Evolutionary conservation across 192 early-diverging fungal genomes (phyloP).

Genomic region (Phlyctochytrium planicorne): DNA sequence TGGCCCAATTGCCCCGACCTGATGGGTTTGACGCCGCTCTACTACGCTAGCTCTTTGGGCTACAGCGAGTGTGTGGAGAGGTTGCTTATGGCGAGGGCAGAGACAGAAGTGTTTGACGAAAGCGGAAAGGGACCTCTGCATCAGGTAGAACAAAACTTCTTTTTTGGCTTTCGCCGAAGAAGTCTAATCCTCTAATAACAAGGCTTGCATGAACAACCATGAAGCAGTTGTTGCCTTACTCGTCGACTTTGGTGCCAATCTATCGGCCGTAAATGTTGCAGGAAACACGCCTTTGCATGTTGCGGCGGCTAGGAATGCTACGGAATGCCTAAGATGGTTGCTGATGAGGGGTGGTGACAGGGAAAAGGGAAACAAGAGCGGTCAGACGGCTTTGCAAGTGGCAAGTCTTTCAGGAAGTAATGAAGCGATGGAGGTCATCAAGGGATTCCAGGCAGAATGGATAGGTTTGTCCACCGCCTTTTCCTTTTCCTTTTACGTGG

Average conservation of each 20-base stretch:
- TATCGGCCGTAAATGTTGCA: conserved; percentile 46
- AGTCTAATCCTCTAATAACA: neutral
- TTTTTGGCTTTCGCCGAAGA: neutral
- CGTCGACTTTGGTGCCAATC: conserved; percentile 49
- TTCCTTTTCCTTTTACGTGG: neutral
- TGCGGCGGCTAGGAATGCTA: conserved; percentile 44
- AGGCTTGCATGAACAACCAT: conserved; percentile 48
- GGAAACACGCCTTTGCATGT: conserved; percentile 60
- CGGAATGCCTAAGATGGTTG: conserved; percentile 45
- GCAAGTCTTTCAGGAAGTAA: conserved; percentile 41
- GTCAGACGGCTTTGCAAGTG: conserved; percentile 46
- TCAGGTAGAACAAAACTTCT: conserved; percentile 29
- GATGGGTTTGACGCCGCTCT: conserved; percentile 42
- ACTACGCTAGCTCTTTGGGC: conserved; percentile 41
- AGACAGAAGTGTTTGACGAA: conserved; percentile 47
- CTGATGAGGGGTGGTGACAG: conserved; percentile 51
- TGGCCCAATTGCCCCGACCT: conserved; percentile 49
- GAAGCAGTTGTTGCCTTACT: conserved; percentile 45
- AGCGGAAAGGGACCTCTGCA: conserved; percentile 48
- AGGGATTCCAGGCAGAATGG: conserved; percentile 38
- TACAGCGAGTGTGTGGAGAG: conserved; percentile 42
- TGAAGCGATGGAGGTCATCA: conserved; percentile 47
- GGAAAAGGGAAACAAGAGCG: conserved; percentile 43
- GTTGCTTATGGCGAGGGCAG: conserved; percentile 46
- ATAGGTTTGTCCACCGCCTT: conserved; percentile 24